Evolutionary conservation across 2,329 filamentous ascomycete species (phyloP).

Genomic region (Rasamsonia emersonii): DNA sequence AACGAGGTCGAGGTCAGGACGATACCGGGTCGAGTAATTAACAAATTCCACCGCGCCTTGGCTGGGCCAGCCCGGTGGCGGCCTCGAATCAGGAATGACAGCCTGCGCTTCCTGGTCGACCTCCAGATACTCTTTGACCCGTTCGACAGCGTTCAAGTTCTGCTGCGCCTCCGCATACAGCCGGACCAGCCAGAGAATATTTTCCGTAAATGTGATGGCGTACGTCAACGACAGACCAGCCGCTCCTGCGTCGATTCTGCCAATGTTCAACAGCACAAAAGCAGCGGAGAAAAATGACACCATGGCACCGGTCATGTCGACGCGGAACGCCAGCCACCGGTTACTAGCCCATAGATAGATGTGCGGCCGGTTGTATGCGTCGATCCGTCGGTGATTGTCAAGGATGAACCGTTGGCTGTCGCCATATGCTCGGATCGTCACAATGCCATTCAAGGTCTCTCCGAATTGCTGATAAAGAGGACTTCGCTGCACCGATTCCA

Average conservation of each 20-base stretch:
- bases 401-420: constrained; percentile 88
- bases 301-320: constrained; percentile 80
- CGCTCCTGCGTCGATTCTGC: constrained; percentile 77
- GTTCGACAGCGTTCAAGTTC: constrained; percentile 98
- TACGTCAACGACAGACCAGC: constrained; percentile 93
- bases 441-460: constrained; percentile 88
- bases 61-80: constrained; percentile 73
- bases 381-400: constrained; percentile 81
- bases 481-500: constrained; percentile 90
- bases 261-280: constrained; percentile 79
- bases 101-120: constrained; percentile 85
- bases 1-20: constrained; percentile 78
- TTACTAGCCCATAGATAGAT: constrained; percentile 96
- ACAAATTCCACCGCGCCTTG: constrained; percentile 81
- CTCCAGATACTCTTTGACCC: constrained; percentile 93
- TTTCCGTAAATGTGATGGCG: constrained; percentile 93
- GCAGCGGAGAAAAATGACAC: constrained; percentile 90
- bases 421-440: constrained; percentile 92
- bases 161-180: constrained; percentile 94
- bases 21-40: constrained; percentile 81
- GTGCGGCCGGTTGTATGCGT: constrained; percentile 85
- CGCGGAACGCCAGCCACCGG: constrained; percentile 88
- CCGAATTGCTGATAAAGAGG: constrained; percentile 97
- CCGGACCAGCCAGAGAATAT: constrained; percentile 90
- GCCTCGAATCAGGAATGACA: constrained; percentile 68